These are phyloP conservation scores for Mycocalia duriaeana DNA, from an alignment of 1,284 basidiomycete species.

Conservation along the genomic window DNA sequence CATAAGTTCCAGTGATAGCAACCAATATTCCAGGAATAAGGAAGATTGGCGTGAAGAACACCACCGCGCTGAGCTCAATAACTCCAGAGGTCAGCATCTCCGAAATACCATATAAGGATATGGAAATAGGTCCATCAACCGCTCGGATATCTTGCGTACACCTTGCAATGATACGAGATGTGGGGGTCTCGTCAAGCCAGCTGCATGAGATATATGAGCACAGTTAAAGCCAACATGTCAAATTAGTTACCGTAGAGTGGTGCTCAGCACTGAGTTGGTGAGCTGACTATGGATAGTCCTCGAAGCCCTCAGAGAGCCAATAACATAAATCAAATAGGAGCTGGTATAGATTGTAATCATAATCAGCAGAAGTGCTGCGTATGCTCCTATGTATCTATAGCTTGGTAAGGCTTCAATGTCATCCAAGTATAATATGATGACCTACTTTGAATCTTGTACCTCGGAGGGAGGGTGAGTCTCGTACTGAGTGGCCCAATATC, in stretches of 20 bases:
- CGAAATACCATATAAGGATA: neutral
- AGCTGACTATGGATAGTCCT: constrained; percentile 34
- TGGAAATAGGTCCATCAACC: neutral
- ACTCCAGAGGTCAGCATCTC: neutral
- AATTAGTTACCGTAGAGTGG: constrained; percentile 30
- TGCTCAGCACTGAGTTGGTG: constrained; percentile 37
- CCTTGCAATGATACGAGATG: neutral
- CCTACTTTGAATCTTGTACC: neutral
- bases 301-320: constrained; percentile 35
- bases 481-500: neutral
- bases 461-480: neutral
- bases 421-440: neutral
- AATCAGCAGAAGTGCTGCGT: constrained; percentile 26
- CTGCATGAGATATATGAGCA: neutral
- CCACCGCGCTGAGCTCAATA: neutral
- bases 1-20: neutral
- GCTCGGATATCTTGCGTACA: constrained; percentile 1
- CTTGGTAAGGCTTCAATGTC: neutral
- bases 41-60: neutral
- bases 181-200: neutral
- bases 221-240: neutral
- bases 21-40: neutral
- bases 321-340: constrained; percentile 27
- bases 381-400: constrained; percentile 38
- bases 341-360: constrained; percentile 22